Conservation (phyloP, 352 stramenopile species). For the Phytophthora boehmeriae region DNA sequence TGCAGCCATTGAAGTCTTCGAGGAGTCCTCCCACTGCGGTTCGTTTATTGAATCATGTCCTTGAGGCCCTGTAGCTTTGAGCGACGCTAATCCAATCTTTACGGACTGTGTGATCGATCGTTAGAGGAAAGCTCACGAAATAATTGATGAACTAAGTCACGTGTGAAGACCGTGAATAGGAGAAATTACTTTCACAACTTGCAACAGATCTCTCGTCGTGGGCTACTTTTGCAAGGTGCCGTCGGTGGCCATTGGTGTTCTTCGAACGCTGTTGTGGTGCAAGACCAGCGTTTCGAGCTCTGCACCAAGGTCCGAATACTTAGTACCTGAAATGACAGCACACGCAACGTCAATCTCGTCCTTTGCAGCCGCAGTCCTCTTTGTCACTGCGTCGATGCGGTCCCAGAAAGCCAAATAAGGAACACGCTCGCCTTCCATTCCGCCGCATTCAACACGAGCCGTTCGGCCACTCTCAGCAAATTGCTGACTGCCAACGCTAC, state of each 20-base stretch:
- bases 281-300: background rate
- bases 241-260: background rate
- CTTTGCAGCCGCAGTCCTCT: constrained; percentile 1
- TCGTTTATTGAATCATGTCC: constrained; percentile 5
- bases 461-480: background rate
- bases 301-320: background rate
- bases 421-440: background rate
- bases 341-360: constrained; percentile 1
- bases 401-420: background rate
- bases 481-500: background rate
- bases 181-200: background rate
- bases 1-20: constrained; percentile 1
- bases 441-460: no score
- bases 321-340: background rate
- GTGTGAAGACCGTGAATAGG: background rate
- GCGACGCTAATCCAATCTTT: background rate
- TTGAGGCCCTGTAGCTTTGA: background rate
- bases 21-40: background rate
- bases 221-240: background rate
- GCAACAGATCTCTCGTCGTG: background rate
- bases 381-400: background rate
- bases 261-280: background rate
- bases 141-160: background rate
- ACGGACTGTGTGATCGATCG: background rate
- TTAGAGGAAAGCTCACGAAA: background rate